Base-by-base conservation (phyloP, 2,329 filamentous ascomycete genomes). In the Epichloe uncinata region DNA sequence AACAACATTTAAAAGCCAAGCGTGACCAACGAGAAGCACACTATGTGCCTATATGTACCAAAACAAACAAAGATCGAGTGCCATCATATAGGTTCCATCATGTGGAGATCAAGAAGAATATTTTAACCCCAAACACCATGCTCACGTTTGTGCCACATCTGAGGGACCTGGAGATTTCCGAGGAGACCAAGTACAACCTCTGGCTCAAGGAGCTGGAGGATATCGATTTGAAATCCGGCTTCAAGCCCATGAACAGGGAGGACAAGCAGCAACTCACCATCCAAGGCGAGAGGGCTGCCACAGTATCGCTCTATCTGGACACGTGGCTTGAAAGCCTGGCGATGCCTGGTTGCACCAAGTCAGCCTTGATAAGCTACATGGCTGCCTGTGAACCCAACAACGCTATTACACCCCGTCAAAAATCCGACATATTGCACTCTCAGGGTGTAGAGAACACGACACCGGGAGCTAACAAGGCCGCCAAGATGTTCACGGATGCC, bases 1-100 rank as follows among this genome's bases (percentile, higher is more conserved):
- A 78, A 69, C 73, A 73, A 57, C 70, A 67, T 57, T 61, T 60
- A 22, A 70, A 67, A 51, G 62, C 63, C 35, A 74, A 72, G 55
- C 68, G 67, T 55, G 72, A 74, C 49, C 68, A 68, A 49, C 66
- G 66, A 50, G 69, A 72, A 50, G 59, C 64, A 48, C 63, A 68
- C 22, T 69, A 70, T 52, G 55, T 59, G 3, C 67, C 74, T 4
- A 57, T 67, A n/a, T 65, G 69, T 55, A 70, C 78, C 54, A 72
- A 72, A 55, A 73, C 75, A 2, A 66, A 73, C 50, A 70, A 69
- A 54, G 68, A 73, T 18, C 67, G 71, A n/a, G 77, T 79, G 8
- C 78, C 78, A n/a, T 65, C 66, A 26, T 81, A 81, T 57, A 67
- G 73, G 33, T 80, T 79, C 54, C 78, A 81, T 55, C 75, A 80